Percentiles rank a stretch among this genome's conserved stretches.
phyloP scores from a whole-genome alignment of 2,329 filamentous ascomycete genomes.

The Ophiognomonia clavigignenti-juglandacearum region DNA sequence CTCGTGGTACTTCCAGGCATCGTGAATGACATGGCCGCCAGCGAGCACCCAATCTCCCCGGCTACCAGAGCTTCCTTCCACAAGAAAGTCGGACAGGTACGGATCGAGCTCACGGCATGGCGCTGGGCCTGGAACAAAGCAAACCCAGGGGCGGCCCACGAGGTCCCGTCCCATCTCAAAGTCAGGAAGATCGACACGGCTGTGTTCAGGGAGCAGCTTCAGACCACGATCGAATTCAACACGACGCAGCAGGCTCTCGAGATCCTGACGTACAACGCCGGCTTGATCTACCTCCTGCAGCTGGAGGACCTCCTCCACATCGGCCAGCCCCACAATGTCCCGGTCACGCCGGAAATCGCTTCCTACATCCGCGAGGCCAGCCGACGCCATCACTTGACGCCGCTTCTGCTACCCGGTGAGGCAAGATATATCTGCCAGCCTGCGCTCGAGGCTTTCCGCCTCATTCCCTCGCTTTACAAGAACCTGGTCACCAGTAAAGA shows the following conservation, averaged over 20 bases:
- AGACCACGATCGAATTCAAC: constrained; percentile 12
- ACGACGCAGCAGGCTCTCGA: constrained; percentile 15
- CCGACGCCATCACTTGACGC: background rate
- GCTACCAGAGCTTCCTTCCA: constrained; percentile 6
- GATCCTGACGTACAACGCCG: constrained; percentile 16
- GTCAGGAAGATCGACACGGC: constrained; percentile 7
- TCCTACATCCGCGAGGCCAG: constrained; percentile 1
- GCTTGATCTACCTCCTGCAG: constrained; percentile 14
- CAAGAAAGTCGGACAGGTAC: constrained; percentile 1
- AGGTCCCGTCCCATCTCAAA: constrained; percentile 9
- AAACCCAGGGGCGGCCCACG: constrained; percentile 7
- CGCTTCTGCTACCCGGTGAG: constrained; percentile 11
- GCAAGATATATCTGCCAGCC: constrained; percentile 14
- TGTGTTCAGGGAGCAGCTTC: constrained; percentile 12
- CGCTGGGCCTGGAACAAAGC: constrained; percentile 5
- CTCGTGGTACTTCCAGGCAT: constrained; percentile 19
- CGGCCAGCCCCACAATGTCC: constrained; percentile 5
- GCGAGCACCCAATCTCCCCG: constrained; percentile 12
- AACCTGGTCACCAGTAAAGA: constrained; percentile 15
- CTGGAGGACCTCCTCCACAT: constrained; percentile 13
- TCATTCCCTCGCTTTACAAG: constrained; percentile 16
- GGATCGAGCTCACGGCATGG: constrained; percentile 3
- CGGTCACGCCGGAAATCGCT: background rate
- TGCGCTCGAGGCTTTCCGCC: constrained; percentile 15
- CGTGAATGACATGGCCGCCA: constrained; percentile 17